Evolutionary conservation across 2,329 filamentous ascomycete species (phyloP).

Genomic region (Escovopsis weberi): DNA sequence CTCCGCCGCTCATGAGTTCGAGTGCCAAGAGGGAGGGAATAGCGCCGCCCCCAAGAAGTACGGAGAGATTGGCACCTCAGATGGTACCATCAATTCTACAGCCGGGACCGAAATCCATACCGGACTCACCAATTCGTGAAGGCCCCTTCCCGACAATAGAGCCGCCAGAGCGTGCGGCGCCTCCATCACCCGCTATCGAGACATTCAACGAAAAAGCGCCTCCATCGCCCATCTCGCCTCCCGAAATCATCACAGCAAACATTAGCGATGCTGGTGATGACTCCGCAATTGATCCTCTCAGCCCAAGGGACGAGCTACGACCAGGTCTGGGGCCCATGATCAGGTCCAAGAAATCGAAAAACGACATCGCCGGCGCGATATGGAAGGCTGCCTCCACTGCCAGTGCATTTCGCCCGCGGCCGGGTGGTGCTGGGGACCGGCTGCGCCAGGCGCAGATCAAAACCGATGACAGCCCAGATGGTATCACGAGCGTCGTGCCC

Average conservation of each 20-base stretch:
- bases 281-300: not conserved
- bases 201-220: not conserved
- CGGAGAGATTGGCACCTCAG: constrained; percentile 32
- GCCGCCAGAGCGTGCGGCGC: constrained; percentile 3
- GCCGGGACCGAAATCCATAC: constrained; percentile 12
- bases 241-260: not conserved
- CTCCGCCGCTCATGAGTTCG: constrained; percentile 42
- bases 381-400: constrained; percentile 55
- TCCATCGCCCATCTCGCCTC: not conserved
- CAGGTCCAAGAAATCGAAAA: constrained; percentile 58
- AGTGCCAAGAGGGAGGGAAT: constrained; percentile 28
- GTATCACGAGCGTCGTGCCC: constrained; percentile 77
- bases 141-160: constrained; percentile 5
- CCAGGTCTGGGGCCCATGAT: constrained; percentile 86
- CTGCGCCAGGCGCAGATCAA: constrained; percentile 49
- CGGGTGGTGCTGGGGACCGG: constrained; percentile 73
- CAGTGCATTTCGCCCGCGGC: constrained; percentile 63
- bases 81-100: constrained; percentile 16
- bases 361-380: constrained; percentile 61
- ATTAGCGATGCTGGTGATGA: not conserved
- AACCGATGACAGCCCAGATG: constrained; percentile 59
- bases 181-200: not conserved
- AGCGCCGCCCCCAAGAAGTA: constrained; percentile 36
- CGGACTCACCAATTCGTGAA: constrained; percentile 21
- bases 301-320: constrained; percentile 26